A percentile compares a stretch with the other conserved stretches of the same genome.
Evolutionary conservation across 73 alveolate species (phyloP).

Genomic region (Durusdinium trenchii): DNA sequence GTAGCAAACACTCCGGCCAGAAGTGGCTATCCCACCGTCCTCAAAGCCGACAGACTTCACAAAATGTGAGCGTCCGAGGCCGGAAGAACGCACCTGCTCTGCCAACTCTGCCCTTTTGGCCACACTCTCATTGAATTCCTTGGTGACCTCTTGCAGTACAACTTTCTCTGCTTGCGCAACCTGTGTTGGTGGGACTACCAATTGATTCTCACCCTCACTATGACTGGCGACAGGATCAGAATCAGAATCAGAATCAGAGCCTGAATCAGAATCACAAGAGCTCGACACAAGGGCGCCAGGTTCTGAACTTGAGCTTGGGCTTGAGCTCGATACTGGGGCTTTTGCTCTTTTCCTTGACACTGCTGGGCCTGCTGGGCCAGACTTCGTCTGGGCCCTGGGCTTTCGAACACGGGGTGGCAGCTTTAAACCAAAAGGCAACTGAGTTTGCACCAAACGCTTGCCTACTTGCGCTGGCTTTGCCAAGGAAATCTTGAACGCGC

Average conservation of each 20-base stretch:
- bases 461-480: not conserved
- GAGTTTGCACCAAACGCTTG: not conserved
- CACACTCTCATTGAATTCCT: not conserved
- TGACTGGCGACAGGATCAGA: not conserved
- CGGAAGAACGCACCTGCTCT: too few species aligned
- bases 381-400: not conserved
- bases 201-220: too few species aligned
- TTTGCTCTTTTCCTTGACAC: too few species aligned
- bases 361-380: not conserved
- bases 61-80: not conserved
- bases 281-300: not conserved
- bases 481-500: not conserved
- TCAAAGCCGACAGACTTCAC: not conserved
- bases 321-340: not conserved
- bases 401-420: not conserved
- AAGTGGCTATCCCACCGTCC: too few species aligned
- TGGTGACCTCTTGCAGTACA: not conserved
- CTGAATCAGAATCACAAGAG: not conserved
- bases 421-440: not conserved
- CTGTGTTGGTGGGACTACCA: too few species aligned
- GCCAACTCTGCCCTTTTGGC: not conserved
- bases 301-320: not conserved
- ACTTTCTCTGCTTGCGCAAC: not conserved
- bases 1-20: too few species aligned
- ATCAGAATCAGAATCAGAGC: not conserved